phyloP scores from a whole-genome alignment of 2,329 filamentous ascomycete species.

The Blastomyces parvus region DNA sequence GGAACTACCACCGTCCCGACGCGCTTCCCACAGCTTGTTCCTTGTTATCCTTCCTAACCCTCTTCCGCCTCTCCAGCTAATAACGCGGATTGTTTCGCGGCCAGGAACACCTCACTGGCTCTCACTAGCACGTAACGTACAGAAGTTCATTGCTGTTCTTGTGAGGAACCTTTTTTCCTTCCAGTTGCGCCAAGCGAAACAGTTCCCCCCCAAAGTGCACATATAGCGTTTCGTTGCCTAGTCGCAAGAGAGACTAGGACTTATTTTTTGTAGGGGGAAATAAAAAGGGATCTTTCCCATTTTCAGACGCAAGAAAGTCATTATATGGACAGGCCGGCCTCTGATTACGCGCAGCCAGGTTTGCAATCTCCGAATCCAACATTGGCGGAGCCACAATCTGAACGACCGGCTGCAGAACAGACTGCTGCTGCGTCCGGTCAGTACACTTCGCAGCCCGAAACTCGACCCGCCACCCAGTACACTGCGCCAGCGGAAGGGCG shows the following conservation, averaged over 20 bases:
- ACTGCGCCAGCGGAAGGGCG: slow-evolving; percentile 71
- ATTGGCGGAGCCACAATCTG: slow-evolving; percentile 59
- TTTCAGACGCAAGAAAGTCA: slow-evolving; percentile 8
- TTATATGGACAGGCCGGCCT: slow-evolving; percentile 50
- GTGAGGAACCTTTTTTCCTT: slow-evolving; percentile 8
- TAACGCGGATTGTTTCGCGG: slow-evolving; percentile 1
- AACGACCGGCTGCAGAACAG: slow-evolving; percentile 80
- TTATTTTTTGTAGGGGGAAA: slow-evolving; percentile 6
- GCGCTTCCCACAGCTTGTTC: not conserved
- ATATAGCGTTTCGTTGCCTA: not conserved
- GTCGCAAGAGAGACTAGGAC: slow-evolving; percentile 4
- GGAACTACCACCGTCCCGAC: not conserved
- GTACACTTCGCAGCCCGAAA: slow-evolving; percentile 33
- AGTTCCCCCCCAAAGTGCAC: not conserved
- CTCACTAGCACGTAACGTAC: slow-evolving; percentile 8
- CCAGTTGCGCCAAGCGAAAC: slow-evolving; percentile 4
- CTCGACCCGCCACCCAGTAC: slow-evolving; percentile 53
- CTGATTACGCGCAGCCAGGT: slow-evolving; percentile 81
- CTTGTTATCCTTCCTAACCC: not conserved
- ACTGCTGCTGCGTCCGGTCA: slow-evolving; percentile 53
- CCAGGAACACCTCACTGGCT: slow-evolving; percentile 3
- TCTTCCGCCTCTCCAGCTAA: not conserved
- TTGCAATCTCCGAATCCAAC: slow-evolving; percentile 54
- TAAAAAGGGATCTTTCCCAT: slow-evolving; percentile 1
- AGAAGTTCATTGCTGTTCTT: slow-evolving; percentile 6